phyloP scores from a whole-genome alignment of 257 asterid genomes.

The Rehmannia glutinosa region DNA sequence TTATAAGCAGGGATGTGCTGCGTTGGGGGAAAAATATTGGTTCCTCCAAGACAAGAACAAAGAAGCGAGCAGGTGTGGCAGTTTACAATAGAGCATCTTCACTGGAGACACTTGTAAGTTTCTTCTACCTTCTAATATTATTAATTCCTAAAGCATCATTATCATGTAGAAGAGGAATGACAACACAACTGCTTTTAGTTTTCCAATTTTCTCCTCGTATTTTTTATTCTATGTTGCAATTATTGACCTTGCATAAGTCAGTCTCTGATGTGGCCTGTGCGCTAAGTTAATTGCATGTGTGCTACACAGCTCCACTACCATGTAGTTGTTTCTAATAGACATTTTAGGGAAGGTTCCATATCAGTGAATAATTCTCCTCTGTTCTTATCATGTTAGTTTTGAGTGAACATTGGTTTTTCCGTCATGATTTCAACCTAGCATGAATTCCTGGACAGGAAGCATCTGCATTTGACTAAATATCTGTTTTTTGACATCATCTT shows the following conservation, averaged over 20 bases:
- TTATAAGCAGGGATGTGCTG: conserved; percentile 68
- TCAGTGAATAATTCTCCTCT: not conserved
- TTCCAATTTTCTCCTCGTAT: not conserved
- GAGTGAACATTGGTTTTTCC: not conserved
- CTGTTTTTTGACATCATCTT: no score
- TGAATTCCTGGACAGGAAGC: not conserved
- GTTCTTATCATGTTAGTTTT: not conserved
- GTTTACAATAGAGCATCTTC: conserved; percentile 96
- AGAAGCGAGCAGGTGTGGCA: conserved; percentile 94
- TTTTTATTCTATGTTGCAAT: not conserved
- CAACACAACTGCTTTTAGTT: not conserved
- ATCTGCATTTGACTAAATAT: not conserved
- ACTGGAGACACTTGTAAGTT: conserved; percentile 83
- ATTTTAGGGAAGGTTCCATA: not conserved
- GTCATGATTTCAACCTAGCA: not conserved
- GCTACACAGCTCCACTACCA: no score
- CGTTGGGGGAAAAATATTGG: conserved; percentile 95
- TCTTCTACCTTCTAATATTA: conserved; percentile 13
- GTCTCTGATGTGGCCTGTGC: not conserved
- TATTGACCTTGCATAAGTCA: not conserved
- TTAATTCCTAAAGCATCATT: not conserved
- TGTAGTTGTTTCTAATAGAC: not conserved
- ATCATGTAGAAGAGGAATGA: not conserved
- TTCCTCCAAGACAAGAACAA: conserved; percentile 82
- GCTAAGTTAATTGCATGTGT: no score